A percentile compares a stretch with the other conserved stretches of the same genome.
These are phyloP conservation scores for Cetraspora pellucida DNA, from an alignment of 192 early-diverging fungal species.

Conservation along the genomic window DNA sequence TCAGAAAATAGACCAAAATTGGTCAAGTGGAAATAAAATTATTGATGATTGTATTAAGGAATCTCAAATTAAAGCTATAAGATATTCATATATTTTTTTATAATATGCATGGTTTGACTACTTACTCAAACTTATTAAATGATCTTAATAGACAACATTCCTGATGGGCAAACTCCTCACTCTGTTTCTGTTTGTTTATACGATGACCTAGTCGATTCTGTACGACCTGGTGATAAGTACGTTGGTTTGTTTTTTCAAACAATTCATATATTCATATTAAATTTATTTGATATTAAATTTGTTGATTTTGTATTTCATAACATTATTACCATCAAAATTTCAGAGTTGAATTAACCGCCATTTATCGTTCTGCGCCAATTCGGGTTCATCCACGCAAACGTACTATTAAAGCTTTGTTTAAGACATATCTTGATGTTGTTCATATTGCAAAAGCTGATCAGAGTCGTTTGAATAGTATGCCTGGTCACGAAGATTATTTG, in stretches of 20 bases:
- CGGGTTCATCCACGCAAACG: slow-evolving; percentile 86
- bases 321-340: background rate
- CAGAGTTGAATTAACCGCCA: slow-evolving; percentile 90
- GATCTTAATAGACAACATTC: slow-evolving; percentile 69
- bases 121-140: too few species aligned
- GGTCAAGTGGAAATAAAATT: too few species aligned
- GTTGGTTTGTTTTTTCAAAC: background rate
- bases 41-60: too few species aligned
- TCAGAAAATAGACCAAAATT: too few species aligned
- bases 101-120: too few species aligned
- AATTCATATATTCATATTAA: background rate
- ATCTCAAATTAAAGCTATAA: too few species aligned
- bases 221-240: slow-evolving; percentile 88
- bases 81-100: too few species aligned
- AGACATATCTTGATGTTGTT: slow-evolving; percentile 94
- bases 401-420: slow-evolving; percentile 87
- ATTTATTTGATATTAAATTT: background rate
- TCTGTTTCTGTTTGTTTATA: slow-evolving; percentile 88
- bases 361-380: slow-evolving; percentile 92
- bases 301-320: slow-evolving; percentile 7
- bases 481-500: slow-evolving; percentile 36
- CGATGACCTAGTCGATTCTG: slow-evolving; percentile 92
- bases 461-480: slow-evolving; percentile 66
- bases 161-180: slow-evolving; percentile 98
- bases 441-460: slow-evolving; percentile 84